Evolutionary conservation across 805 yeast species (phyloP).

Genomic region (Saccharomyces jurei): DNA sequence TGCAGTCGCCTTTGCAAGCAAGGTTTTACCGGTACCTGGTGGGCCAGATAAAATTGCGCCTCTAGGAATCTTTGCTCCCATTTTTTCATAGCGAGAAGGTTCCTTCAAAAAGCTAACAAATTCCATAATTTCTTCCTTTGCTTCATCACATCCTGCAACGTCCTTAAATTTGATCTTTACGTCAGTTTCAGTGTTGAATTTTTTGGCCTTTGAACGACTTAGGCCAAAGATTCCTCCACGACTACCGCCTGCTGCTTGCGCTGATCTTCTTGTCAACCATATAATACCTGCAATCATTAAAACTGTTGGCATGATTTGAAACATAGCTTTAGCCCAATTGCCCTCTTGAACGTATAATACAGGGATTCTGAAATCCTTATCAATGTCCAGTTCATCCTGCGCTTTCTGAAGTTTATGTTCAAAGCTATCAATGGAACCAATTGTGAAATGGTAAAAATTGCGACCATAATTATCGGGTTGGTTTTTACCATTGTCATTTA

Average conservation of each 20-base stretch:
- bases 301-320: constrained; percentile 82
- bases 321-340: constrained; percentile 49
- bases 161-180: constrained; percentile 84
- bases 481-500: constrained; percentile 53
- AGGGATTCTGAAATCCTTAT: constrained; percentile 63
- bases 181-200: constrained; percentile 85
- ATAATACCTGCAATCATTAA: constrained; percentile 81
- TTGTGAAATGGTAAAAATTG: constrained; percentile 51
- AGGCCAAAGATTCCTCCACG: constrained; percentile 80
- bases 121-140: constrained; percentile 96
- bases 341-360: constrained; percentile 72
- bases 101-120: constrained; percentile 88
- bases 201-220: constrained; percentile 86
- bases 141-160: constrained; percentile 96
- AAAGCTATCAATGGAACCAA: constrained; percentile 84
- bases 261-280: constrained; percentile 66
- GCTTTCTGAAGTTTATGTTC: constrained; percentile 72
- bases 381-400: constrained; percentile 60
- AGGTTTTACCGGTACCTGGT: constrained; percentile 98
- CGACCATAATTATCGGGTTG: constrained; percentile 31
- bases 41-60: constrained; percentile 98
- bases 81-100: constrained; percentile 80
- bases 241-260: constrained; percentile 38
- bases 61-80: constrained; percentile 96
- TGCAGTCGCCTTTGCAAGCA: constrained; percentile 95